Percentiles rank a stretch among this genome's conserved stretches.
Conservation (phyloP, 2,329 filamentous ascomycete genomes). For the Xylaria multiplex region DNA sequence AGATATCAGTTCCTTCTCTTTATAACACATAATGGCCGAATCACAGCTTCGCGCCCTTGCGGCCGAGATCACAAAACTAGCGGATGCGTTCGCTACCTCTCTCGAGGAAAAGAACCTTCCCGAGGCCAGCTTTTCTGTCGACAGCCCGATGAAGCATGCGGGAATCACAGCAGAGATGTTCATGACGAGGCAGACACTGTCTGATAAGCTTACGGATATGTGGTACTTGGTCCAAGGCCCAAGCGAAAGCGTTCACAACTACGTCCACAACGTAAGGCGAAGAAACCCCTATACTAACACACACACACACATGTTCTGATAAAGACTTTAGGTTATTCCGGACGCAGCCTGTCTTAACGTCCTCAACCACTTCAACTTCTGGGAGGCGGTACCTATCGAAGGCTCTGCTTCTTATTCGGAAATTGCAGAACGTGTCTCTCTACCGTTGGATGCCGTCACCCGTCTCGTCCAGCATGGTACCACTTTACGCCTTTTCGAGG, state of each 20-base stretch:
- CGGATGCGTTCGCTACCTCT: constrained; percentile 53
- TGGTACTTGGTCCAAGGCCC: constrained; percentile 59
- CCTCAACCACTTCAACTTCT: constrained; percentile 64
- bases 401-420: constrained; percentile 56
- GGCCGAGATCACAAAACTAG: constrained; percentile 57
- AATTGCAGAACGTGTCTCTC: constrained; percentile 51
- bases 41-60: constrained; percentile 55
- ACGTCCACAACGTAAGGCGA: constrained; percentile 52
- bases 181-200: constrained; percentile 55
- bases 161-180: constrained; percentile 57
- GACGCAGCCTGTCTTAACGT: constrained; percentile 58
- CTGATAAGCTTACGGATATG: constrained; percentile 59
- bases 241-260: constrained; percentile 61
- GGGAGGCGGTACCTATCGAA: constrained; percentile 59
- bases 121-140: constrained; percentile 54
- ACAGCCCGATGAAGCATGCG: constrained; percentile 56
- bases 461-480: constrained; percentile 54
- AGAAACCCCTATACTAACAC: too few species aligned
- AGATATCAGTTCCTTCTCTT: not conserved
- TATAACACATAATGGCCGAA: constrained; percentile 43
- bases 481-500: constrained; percentile 53
- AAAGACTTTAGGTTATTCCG: constrained; percentile 52
- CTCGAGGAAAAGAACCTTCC: constrained; percentile 56
- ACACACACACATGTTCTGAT: constrained; percentile 5
- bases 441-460: constrained; percentile 53